Conservation (phyloP, 768 basidiomycete species). For the Suillus tomentosus region DNA sequence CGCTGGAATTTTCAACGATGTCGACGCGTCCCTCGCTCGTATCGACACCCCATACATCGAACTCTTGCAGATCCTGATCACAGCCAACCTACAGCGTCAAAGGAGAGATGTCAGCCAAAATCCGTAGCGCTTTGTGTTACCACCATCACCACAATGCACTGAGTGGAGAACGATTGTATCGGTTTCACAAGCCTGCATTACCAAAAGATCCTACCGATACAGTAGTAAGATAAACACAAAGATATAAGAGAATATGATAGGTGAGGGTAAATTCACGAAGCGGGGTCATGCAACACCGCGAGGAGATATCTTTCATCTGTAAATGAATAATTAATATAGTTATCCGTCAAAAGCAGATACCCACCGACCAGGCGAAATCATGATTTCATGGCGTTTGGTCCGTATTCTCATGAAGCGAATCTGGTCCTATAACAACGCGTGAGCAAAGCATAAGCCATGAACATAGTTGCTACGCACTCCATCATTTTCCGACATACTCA, state of each 20-base stretch:
- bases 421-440: constrained; percentile 60
- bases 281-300: constrained; percentile 81
- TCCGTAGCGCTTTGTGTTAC: background rate
- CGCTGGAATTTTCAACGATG: constrained; percentile 38
- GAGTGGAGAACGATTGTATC: background rate
- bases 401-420: constrained; percentile 88
- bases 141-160: background rate
- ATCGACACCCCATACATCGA: constrained; percentile 40
- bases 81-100: background rate
- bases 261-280: constrained; percentile 36
- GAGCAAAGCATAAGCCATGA: constrained; percentile 1
- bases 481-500: constrained; percentile 63
- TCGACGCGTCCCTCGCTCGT: constrained; percentile 38
- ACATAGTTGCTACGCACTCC: constrained; percentile 43
- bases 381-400: constrained; percentile 87
- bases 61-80: constrained; percentile 42
- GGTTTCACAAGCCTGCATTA: background rate
- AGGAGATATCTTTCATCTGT: constrained; percentile 79
- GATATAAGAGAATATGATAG: background rate
- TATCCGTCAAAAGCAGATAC: background rate
- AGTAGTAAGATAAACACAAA: constrained; percentile 2
- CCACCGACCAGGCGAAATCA: constrained; percentile 87
- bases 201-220: constrained; percentile 3
- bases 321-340: background rate
- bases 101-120: background rate